These are phyloP conservation scores for Pichia terricola DNA, from an alignment of 1,139 yeast genomes.

Conservation along the genomic window DNA sequence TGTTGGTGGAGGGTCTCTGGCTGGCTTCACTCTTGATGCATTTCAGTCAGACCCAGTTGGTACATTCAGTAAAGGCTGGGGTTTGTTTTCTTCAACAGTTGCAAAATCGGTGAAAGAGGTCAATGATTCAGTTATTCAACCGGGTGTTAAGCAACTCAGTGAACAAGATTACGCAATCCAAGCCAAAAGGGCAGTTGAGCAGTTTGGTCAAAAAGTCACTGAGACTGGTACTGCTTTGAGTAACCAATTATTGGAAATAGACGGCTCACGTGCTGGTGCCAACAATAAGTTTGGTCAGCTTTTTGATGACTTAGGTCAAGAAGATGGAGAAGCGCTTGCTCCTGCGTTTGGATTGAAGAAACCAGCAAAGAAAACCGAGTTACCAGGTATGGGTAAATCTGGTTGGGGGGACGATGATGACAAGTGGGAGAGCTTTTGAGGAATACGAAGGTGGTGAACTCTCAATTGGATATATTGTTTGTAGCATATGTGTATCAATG, in stretches of 20 bases:
- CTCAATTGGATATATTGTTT: no score
- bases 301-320: slow-evolving; percentile 41
- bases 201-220: slow-evolving; percentile 89
- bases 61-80: slow-evolving; percentile 88
- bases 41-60: slow-evolving; percentile 84
- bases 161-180: slow-evolving; percentile 73
- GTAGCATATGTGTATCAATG: no score
- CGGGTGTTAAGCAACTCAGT: slow-evolving; percentile 72
- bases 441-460: not conserved
- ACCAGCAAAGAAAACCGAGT: slow-evolving; percentile 50
- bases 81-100: slow-evolving; percentile 75
- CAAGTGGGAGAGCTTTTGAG: slow-evolving; percentile 35
- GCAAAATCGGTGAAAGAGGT: slow-evolving; percentile 79
- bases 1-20: slow-evolving; percentile 30
- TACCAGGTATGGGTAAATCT: slow-evolving; percentile 44
- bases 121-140: slow-evolving; percentile 80
- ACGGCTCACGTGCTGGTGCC: slow-evolving; percentile 16
- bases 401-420: slow-evolving; percentile 36
- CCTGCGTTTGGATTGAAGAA: slow-evolving; percentile 64
- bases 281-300: slow-evolving; percentile 38
- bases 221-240: slow-evolving; percentile 75
- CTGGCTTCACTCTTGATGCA: slow-evolving; percentile 60
- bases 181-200: slow-evolving; percentile 86
- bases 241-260: slow-evolving; percentile 24
- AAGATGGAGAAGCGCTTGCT: slow-evolving; percentile 28